Evolutionary conservation across 371 early-diverging fungal species (phyloP), one percentile per base, ranked within the genome.

Genomic region (Actinomortierella wolfii): DNA sequence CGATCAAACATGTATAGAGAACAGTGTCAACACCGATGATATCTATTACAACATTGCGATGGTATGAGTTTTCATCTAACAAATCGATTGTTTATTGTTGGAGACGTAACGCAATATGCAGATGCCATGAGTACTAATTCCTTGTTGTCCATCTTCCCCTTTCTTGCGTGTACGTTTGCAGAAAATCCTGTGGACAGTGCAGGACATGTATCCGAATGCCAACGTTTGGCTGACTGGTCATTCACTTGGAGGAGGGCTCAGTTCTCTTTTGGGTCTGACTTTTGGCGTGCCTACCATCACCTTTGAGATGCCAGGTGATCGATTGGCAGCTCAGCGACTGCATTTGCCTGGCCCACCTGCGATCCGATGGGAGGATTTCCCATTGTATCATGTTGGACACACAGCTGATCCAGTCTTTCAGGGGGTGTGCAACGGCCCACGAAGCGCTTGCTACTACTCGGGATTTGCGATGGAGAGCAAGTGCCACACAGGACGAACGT

Each of bases 351-450:
- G 54, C 21, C 76, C 81, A 17, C 86, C 89, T 0, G 83, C 80
- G 4, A 53, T 78, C 7, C 66, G 76, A 21, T 77, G 81, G 57
- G 63, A 81, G 9, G 76, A 84, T 5, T 57, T 92, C 51, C 92
- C 94, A 15, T 83, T 97, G 44, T 98, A 89, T 79, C 98, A 98
- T 70, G 84, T 95, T 60, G 97, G 97, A 1, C 93, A 97, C 74
- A 89, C 86, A 3, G 91, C 92, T 2, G 99, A 98, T 79, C 98
- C 99, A 4, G 87, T 98, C 21, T 97, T 86, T 78, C 81, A 92
- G 61, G 99, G 99, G 25, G 84, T 83, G 24, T 98, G 97, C 67
- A 87, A 83, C 20, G 88, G 96, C 1, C 86, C 87, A 2, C 59
- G 80, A 3, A 89, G 90, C 45, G 78, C 83, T 46, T 98, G 98